Percentiles rank a stretch among this genome's conserved stretches.
These are phyloP conservation scores for Coprinopsis cinerea DNA, from an alignment of 768 basidiomycete genomes.

Conservation along the genomic window DNA sequence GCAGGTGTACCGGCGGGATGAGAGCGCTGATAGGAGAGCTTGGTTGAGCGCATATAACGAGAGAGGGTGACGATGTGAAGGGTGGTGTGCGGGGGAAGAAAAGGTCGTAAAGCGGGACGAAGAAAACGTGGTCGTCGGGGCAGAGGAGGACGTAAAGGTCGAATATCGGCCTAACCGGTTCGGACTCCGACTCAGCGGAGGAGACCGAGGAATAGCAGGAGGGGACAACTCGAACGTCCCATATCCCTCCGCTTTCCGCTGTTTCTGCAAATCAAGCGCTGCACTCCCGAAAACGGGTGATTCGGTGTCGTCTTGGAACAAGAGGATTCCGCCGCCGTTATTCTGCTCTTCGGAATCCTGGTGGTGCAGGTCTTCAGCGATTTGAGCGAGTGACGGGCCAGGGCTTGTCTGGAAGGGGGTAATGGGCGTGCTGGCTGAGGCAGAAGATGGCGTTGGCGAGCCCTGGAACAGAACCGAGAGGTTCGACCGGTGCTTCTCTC, in stretches of 20 bases:
- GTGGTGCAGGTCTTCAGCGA: constrained; percentile 12
- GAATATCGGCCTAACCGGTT: constrained; percentile 16
- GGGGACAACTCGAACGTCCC: constrained; percentile 32
- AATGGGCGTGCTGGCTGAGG: constrained; percentile 21
- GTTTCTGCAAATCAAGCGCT: constrained; percentile 56
- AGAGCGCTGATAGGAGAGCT: constrained; percentile 59
- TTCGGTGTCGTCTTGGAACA: constrained; percentile 19
- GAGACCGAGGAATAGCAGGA: constrained; percentile 8
- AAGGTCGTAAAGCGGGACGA: constrained; percentile 62
- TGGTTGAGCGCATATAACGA: constrained; percentile 58
- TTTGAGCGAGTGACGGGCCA: constrained; percentile 13
- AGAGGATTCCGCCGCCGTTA: no score
- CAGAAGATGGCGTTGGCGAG: constrained; percentile 3
- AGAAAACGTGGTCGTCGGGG: no score
- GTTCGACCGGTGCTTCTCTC: constrained; percentile 49
- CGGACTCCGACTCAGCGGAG: not conserved
- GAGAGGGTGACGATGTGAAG: constrained; percentile 51
- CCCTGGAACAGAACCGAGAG: constrained; percentile 40
- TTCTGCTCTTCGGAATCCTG: no score
- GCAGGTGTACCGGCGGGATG: constrained; percentile 72
- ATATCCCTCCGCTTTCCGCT: constrained; percentile 43
- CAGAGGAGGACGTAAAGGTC: constrained; percentile 41
- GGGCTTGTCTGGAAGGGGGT: constrained; percentile 21
- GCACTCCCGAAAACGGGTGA: constrained; percentile 46
- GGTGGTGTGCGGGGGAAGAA: constrained; percentile 21